Evolutionary conservation across 225 moss, liverwort and hornwort genomes (phyloP).

Genomic region (Physcomitrellopsis africana): DNA sequence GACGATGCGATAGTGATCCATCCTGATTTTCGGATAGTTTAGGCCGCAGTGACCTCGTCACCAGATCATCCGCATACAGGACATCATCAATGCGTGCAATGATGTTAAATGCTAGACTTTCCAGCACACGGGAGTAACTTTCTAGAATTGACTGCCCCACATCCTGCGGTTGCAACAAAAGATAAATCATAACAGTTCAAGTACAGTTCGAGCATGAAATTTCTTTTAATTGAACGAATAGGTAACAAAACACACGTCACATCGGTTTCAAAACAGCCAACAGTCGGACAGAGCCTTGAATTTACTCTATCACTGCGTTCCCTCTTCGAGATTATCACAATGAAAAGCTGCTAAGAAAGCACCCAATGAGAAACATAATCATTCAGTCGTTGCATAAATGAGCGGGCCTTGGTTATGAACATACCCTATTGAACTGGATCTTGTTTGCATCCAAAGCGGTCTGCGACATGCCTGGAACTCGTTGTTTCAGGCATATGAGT

Average conservation of each 20-base stretch:
- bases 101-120: slow-evolving; percentile 94
- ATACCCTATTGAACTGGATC: slow-evolving; percentile 91
- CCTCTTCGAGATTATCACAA: too few relatives aligned
- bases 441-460: slow-evolving; percentile 84
- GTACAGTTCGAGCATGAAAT: not conserved
- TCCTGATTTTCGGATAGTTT: slow-evolving; percentile 49
- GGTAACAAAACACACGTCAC: not conserved
- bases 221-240: not conserved
- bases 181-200: slow-evolving; percentile 10
- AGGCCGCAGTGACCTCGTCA: slow-evolving; percentile 60
- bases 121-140: slow-evolving; percentile 96
- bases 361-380: not conserved
- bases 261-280: not conserved
- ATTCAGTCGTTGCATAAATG: not conserved
- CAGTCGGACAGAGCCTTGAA: too few relatives aligned
- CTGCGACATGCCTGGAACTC: slow-evolving; percentile 91
- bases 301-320: too few relatives aligned
- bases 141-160: slow-evolving; percentile 99
- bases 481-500: slow-evolving; percentile 71
- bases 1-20: slow-evolving; percentile 50
- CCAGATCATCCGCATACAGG: slow-evolving; percentile 75
- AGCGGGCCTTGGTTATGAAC: slow-evolving; percentile 7
- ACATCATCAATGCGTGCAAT: slow-evolving; percentile 95
- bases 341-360: too few relatives aligned
- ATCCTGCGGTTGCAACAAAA: slow-evolving; percentile 58